phyloP scores from a whole-genome alignment of 2,329 filamentous ascomycete species.

The Pseudocercospora fijiensis region DNA sequence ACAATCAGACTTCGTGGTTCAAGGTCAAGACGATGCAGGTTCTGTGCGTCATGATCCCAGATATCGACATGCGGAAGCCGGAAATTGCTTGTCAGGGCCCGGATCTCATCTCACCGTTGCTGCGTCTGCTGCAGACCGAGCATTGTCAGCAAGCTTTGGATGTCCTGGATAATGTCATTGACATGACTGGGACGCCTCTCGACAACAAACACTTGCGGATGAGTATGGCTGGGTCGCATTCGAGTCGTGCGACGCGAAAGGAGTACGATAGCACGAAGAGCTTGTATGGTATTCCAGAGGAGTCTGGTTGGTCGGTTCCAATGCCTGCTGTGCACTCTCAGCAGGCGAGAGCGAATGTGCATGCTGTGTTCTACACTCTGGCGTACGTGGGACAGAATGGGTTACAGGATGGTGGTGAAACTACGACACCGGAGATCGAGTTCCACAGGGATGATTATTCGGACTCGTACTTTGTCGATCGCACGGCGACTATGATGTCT shows the following conservation, averaged over 20 bases:
- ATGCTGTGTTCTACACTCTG: conserved; percentile 86
- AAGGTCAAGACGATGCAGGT: conserved; percentile 92
- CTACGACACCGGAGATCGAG: conserved; percentile 80
- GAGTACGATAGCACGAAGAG: conserved; percentile 94
- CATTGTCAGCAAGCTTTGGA: conserved; percentile 89
- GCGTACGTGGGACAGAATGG: conserved; percentile 41
- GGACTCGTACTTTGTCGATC: conserved; percentile 69
- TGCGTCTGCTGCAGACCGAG: conserved; percentile 86
- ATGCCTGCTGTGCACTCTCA: conserved; percentile 87
- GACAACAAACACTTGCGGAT: conserved; percentile 93
- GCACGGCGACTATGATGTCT: conserved; percentile 89
- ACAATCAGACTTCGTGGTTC: conserved; percentile 85
- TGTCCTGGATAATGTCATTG: conserved; percentile 93
- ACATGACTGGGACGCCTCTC: conserved; percentile 81
- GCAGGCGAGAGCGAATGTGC: conserved; percentile 84
- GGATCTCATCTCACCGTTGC: conserved; percentile 87
- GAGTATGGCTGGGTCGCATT: conserved; percentile 93
- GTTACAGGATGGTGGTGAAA: conserved; percentile 51
- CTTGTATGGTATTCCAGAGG: conserved; percentile 92
- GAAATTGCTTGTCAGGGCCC: conserved; percentile 89
- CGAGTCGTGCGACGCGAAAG: conserved; percentile 75
- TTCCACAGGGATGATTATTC: conserved; percentile 89
- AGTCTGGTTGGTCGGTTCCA: conserved; percentile 93
- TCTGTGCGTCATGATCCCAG: conserved; percentile 77
- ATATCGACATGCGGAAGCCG: conserved; percentile 87